Percentiles rank a stretch among this genome's conserved stretches.
phyloP scores from a whole-genome alignment of 2,329 filamentous ascomycete genomes.

The Diaporthe australafricana region DNA sequence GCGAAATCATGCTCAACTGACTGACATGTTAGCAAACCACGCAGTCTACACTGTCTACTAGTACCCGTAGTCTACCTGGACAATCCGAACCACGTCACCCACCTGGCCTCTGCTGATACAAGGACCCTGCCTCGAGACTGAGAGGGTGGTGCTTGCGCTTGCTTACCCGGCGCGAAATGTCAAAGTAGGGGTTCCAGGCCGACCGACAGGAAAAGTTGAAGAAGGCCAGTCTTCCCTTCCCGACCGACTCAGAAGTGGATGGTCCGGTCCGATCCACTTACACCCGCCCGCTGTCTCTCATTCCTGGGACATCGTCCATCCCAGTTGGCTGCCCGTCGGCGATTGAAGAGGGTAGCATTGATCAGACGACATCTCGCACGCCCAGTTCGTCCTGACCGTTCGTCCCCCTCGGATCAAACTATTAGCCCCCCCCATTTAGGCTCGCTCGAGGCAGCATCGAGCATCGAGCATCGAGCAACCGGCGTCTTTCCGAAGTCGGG shows the following conservation, averaged over 20 bases:
- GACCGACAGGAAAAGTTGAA: constrained; percentile 1
- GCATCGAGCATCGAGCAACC: background rate
- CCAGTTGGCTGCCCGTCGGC: constrained; percentile 21
- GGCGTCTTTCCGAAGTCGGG: constrained; percentile 31
- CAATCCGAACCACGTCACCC: constrained; percentile 18
- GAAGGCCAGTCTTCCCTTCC: constrained; percentile 24
- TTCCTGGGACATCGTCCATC: constrained; percentile 30
- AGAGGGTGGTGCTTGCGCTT: constrained; percentile 15
- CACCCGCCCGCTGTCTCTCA: constrained; percentile 33
- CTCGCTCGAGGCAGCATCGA: background rate
- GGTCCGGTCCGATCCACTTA: constrained; percentile 32
- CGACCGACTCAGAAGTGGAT: constrained; percentile 30
- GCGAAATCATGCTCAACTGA: constrained; percentile 13
- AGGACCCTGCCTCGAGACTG: constrained; percentile 22
- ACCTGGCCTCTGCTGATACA: constrained; percentile 14
- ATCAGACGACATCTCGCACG: constrained; percentile 23
- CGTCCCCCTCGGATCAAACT: background rate
- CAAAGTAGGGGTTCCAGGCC: constrained; percentile 14
- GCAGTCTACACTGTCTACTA: too few relatives aligned
- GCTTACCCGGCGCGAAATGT: background rate
- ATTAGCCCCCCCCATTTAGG: background rate
- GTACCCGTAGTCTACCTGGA: too few relatives aligned
- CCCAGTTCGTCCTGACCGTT: constrained; percentile 20
- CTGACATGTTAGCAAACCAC: background rate
- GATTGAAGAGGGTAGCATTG: constrained; percentile 19